phyloP scores from a whole-genome alignment of 2,329 filamentous ascomycete genomes.

The Arthrobotrys entomopaga region DNA sequence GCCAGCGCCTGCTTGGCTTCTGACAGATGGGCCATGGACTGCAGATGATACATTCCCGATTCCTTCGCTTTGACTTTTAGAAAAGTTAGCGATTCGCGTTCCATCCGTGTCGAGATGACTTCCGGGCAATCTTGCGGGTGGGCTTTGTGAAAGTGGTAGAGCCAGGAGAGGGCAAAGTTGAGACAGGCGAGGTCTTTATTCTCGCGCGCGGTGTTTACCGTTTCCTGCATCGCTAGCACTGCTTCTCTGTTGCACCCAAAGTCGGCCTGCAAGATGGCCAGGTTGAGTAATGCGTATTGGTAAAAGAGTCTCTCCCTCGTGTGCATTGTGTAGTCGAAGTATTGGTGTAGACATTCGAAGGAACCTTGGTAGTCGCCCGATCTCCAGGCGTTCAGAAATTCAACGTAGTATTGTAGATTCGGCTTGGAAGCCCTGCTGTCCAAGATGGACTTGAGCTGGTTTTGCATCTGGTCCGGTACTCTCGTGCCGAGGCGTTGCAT shows the following conservation, averaged over 20 bases:
- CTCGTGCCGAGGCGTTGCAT: conserved; percentile 85
- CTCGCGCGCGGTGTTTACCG: conserved; percentile 91
- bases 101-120: conserved; percentile 79
- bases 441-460: conserved; percentile 76
- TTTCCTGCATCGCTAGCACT: conserved; percentile 92
- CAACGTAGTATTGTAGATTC: conserved; percentile 46
- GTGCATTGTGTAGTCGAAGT: conserved; percentile 96
- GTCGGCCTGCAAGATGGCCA: conserved; percentile 92
- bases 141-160: conserved; percentile 90
- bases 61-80: conserved; percentile 88
- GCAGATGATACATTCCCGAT: conserved; percentile 82
- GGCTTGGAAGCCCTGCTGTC: conserved; percentile 65
- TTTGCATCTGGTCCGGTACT: conserved; percentile 77
- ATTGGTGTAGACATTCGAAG: conserved; percentile 90
- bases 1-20: conserved; percentile 81
- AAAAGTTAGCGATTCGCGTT: conserved; percentile 83
- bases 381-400: conserved; percentile 93
- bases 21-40: conserved; percentile 83
- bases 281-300: conserved; percentile 91
- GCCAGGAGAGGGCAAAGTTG: conserved; percentile 95
- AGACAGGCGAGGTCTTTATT: conserved; percentile 91
- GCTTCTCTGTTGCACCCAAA: conserved; percentile 92
- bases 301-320: conserved; percentile 85
- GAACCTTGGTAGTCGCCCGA: conserved; percentile 89
- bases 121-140: conserved; percentile 77